A percentile compares a stretch with the other conserved stretches of the same genome.
phyloP scores from a whole-genome alignment of 1,284 basidiomycete genomes.

The Ustilago shanxiensis region DNA sequence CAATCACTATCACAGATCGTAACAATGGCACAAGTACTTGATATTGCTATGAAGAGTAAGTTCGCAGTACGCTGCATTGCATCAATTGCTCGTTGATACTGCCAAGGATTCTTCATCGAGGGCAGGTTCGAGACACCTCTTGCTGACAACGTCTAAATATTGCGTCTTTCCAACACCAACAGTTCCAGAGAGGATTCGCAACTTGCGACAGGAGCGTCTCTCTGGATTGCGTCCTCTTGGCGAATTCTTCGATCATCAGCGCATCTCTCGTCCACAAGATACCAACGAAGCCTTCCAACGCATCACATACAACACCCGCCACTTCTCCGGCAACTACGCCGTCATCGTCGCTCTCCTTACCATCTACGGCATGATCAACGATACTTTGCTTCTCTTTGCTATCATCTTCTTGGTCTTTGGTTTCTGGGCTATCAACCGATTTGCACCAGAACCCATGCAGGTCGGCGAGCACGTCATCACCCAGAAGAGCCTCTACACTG shows the following conservation, averaged over 20 bases:
- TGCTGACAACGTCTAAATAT: too few relatives aligned
- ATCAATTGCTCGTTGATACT: too few relatives aligned
- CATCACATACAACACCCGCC: slow-evolving; percentile 88
- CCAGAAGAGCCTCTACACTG: slow-evolving; percentile 78
- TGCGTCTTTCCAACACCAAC: not conserved
- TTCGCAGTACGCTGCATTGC: too few relatives aligned
- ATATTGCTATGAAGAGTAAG: slow-evolving; percentile 58
- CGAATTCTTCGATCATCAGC: slow-evolving; percentile 82
- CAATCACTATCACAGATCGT: not conserved
- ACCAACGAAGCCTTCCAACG: slow-evolving; percentile 76
- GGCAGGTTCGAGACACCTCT: not conserved
- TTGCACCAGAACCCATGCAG: slow-evolving; percentile 75
- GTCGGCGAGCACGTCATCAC: slow-evolving; percentile 83
- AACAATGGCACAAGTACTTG: slow-evolving; percentile 57
- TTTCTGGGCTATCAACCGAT: slow-evolving; percentile 89
- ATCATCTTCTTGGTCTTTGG: slow-evolving; percentile 91
- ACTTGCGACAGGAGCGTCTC: slow-evolving; percentile 79
- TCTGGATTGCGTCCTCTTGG: slow-evolving; percentile 82
- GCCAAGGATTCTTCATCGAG: too few relatives aligned
- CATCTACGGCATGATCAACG: slow-evolving; percentile 91
- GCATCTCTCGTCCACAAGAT: slow-evolving; percentile 81
- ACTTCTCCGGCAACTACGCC: slow-evolving; percentile 79
- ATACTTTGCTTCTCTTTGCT: slow-evolving; percentile 83
- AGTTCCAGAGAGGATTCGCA: slow-evolving; percentile 61
- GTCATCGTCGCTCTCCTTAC: slow-evolving; percentile 84